Evolutionary conservation across 371 early-diverging fungal species (phyloP).

Genomic region (Mortierella sp.): DNA sequence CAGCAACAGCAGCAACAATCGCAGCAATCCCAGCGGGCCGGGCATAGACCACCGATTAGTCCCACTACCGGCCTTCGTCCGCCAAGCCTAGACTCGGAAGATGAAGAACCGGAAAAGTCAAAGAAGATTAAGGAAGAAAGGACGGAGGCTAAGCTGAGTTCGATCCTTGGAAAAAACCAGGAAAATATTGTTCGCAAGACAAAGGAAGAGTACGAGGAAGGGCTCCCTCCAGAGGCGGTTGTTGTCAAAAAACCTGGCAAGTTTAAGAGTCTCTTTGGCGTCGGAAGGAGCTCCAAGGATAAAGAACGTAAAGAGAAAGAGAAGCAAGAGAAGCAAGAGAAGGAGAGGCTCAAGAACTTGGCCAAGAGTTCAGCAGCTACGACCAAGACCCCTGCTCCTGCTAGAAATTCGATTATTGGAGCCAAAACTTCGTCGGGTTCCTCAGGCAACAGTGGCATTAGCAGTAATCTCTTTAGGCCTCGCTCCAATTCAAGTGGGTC

Average conservation of each 20-base stretch:
- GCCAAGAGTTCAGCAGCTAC: slow-evolving; percentile 14
- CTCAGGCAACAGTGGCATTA: slow-evolving; percentile 10
- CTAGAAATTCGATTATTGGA: background rate
- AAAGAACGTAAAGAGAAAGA: slow-evolving; percentile 55
- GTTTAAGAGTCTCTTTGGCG: slow-evolving; percentile 55
- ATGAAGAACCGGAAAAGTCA: slow-evolving; percentile 26
- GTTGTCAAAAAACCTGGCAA: slow-evolving; percentile 51
- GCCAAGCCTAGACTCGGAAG: slow-evolving; percentile 36
- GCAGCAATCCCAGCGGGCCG: background rate
- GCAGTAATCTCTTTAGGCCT: slow-evolving; percentile 32
- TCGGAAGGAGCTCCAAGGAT: slow-evolving; percentile 53
- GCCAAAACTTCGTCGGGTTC: background rate
- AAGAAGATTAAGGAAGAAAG: slow-evolving; percentile 20
- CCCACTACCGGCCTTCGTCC: slow-evolving; percentile 20
- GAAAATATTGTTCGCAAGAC: slow-evolving; percentile 22
- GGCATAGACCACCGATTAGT: slow-evolving; percentile 8
- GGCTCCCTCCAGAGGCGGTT: slow-evolving; percentile 26
- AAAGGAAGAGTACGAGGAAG: slow-evolving; percentile 45
- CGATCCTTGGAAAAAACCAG: slow-evolving; percentile 35
- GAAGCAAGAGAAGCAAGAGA: slow-evolving; percentile 35
- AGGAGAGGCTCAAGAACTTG: slow-evolving; percentile 34
- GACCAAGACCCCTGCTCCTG: background rate
- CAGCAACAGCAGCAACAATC: slow-evolving; percentile 14
- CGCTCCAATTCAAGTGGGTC: slow-evolving; percentile 54
- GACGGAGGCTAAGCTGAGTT: slow-evolving; percentile 33